Conservation (phyloP, 495 filamentous ascomycete species). For the Trichoderma gamsii region DNA sequence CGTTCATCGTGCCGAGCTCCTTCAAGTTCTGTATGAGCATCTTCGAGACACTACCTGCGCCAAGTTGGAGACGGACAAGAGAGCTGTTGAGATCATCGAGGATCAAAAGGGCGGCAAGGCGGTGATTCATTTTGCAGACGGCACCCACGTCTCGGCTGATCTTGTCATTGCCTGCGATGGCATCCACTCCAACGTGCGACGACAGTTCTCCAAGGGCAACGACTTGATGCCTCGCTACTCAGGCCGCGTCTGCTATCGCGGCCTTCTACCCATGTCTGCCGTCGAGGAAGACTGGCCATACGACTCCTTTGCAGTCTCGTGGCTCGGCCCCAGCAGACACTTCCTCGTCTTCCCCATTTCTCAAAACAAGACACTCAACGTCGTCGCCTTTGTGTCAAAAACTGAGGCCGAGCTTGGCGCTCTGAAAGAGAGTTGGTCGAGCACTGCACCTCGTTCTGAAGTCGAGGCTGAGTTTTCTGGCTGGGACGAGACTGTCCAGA, state of each 20-base stretch:
- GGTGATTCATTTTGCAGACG: conserved; percentile 29
- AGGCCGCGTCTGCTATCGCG: conserved; percentile 26
- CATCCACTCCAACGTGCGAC: conserved; percentile 38
- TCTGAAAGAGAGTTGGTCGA: conserved; percentile 27
- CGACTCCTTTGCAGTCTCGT: conserved; percentile 21
- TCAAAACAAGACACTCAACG: conserved; percentile 24
- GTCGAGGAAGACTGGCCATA: conserved; percentile 24
- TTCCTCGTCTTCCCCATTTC: conserved; percentile 28
- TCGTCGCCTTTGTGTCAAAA: conserved; percentile 24
- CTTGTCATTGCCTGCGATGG: conserved; percentile 41
- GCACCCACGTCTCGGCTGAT: conserved; percentile 25
- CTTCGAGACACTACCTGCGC: conserved; percentile 22
- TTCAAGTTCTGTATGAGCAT: conserved; percentile 21
- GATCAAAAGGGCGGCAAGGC: conserved; percentile 15
- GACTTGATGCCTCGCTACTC: conserved; percentile 15
- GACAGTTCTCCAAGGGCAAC: conserved; percentile 14
- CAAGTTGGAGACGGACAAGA: conserved; percentile 18
- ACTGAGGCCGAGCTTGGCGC: conserved; percentile 21
- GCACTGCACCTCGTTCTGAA: conserved; percentile 23
- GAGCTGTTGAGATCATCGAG: conserved; percentile 16
- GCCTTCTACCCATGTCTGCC: conserved; percentile 22
- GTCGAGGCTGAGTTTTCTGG: conserved; percentile 27
- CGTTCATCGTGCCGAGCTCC: conserved; percentile 27
- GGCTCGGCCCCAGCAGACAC: conserved; percentile 24
- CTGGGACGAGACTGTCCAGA: conserved; percentile 25